A percentile compares a stretch with the other conserved stretches of the same genome.
Conservation (phyloP, 2,329 filamentous ascomycete genomes). For the Penicillium sp. region DNA sequence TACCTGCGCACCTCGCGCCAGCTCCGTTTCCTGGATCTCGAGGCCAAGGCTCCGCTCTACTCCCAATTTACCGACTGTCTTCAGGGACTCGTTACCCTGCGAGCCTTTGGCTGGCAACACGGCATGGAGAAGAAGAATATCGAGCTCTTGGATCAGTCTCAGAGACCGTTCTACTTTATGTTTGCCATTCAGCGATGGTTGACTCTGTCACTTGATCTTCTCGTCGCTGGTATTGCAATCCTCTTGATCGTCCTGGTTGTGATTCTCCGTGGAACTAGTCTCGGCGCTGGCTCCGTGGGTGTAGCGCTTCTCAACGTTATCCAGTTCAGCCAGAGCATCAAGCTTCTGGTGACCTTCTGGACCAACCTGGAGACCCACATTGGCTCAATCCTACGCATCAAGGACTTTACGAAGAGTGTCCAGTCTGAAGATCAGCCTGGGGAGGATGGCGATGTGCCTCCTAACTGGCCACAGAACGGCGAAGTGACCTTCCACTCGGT, state of each 20-base stretch:
- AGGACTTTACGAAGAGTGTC: constrained; percentile 48
- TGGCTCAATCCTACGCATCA: constrained; percentile 54
- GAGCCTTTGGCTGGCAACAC: constrained; percentile 54
- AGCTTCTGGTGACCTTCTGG: constrained; percentile 51
- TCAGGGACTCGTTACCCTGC: constrained; percentile 52
- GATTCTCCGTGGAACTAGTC: constrained; percentile 35
- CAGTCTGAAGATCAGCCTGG: constrained; percentile 42
- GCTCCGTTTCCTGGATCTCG: constrained; percentile 57
- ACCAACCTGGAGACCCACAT: constrained; percentile 56
- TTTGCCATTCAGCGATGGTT: constrained; percentile 58
- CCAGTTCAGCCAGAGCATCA: constrained; percentile 50
- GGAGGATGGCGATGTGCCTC: constrained; percentile 40
- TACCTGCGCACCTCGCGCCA: constrained; percentile 60
- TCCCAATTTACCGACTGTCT: constrained; percentile 56
- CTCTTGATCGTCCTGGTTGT: constrained; percentile 50
- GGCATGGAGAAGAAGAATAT: constrained; percentile 45
- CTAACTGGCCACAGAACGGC: constrained; percentile 44
- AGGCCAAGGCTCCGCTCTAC: constrained; percentile 58
- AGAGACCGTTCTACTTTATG: constrained; percentile 56
- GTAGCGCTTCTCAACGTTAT: constrained; percentile 53
- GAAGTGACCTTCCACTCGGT: constrained; percentile 43
- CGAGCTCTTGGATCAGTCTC: constrained; percentile 50
- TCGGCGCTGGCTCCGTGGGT: constrained; percentile 50
- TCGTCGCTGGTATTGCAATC: constrained; percentile 49
- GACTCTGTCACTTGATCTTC: constrained; percentile 47